phyloP scores from a whole-genome alignment of 768 basidiomycete genomes.

The Kwoniella bestiolae region DNA sequence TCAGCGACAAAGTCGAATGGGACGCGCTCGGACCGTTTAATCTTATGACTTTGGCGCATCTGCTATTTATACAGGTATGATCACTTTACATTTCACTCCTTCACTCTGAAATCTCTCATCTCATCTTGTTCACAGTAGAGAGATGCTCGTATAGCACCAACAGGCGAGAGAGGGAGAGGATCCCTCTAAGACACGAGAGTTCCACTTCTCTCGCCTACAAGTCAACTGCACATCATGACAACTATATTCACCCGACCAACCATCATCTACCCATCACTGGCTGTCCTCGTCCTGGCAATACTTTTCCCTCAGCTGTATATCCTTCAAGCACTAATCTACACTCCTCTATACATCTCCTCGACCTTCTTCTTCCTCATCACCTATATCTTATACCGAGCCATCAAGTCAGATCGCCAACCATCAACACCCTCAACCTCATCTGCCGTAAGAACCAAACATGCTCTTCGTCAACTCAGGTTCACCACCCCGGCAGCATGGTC shows the following conservation, averaged over 20 bases:
- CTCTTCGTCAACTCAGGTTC: slow-evolving; percentile 78
- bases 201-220: slow-evolving; percentile 16
- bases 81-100: neutral
- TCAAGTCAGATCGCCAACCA: neutral
- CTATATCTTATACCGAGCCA: slow-evolving; percentile 8
- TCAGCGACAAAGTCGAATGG: too few relatives aligned
- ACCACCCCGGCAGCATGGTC: slow-evolving; percentile 95
- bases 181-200: neutral
- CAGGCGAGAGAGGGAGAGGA: slow-evolving; percentile 13
- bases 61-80: neutral
- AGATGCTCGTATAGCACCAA: slow-evolving; percentile 11
- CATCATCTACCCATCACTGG: slow-evolving; percentile 13
- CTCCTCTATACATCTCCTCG: slow-evolving; percentile 24
- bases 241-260: neutral
- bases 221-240: neutral
- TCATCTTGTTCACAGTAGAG: neutral
- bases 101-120: neutral
- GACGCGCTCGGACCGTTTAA: neutral
- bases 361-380: slow-evolving; percentile 14
- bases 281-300: slow-evolving; percentile 24
- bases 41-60: too few relatives aligned
- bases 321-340: slow-evolving; percentile 18
- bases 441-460: slow-evolving; percentile 49
- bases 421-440: neutral
- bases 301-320: slow-evolving; percentile 27